These are phyloP conservation scores for Maudiozyma serrabonitensis DNA, from an alignment of 805 yeast species.

Conservation along the genomic window DNA sequence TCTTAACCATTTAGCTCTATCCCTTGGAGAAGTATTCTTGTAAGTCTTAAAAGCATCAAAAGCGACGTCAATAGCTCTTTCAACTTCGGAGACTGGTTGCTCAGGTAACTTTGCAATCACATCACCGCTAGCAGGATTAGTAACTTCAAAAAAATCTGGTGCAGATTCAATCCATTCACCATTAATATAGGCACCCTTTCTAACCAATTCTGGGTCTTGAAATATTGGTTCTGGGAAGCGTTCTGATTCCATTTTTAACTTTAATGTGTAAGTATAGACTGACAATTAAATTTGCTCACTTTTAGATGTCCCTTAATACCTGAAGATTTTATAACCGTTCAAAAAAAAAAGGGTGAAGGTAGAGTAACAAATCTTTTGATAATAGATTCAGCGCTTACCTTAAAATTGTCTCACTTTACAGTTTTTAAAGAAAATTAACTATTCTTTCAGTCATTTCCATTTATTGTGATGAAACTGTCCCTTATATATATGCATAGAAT, in stretches of 20 bases:
- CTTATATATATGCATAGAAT: too few relatives aligned
- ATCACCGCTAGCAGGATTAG: conserved; percentile 66
- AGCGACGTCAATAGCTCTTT: conserved; percentile 44
- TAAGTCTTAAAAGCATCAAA: conserved; percentile 36
- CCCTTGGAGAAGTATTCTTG: conserved; percentile 40
- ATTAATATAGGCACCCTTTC: conserved; percentile 54
- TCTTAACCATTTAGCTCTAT: conserved; percentile 43
- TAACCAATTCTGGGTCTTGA: conserved; percentile 42
- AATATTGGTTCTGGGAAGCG: conserved; percentile 21
- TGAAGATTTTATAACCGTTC: too few relatives aligned
- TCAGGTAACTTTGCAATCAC: conserved; percentile 51
- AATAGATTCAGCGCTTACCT: too few relatives aligned
- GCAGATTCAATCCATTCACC: conserved; percentile 57
- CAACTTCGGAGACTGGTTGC: conserved; percentile 50
- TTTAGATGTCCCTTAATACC: too few relatives aligned
- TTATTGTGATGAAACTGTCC: too few relatives aligned
- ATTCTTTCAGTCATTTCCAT: too few relatives aligned
- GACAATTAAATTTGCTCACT: too few relatives aligned
- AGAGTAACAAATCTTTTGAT: too few relatives aligned
- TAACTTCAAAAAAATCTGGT: conserved; percentile 47
- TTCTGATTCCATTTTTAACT: neutral
- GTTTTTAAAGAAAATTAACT: too few relatives aligned
- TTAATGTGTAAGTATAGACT: neutral
- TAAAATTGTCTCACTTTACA: too few relatives aligned
- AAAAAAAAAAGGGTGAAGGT: too few relatives aligned